Evolutionary conservation across 2,329 filamentous ascomycete species (phyloP).

Genomic region (Thyridium curvatum): DNA sequence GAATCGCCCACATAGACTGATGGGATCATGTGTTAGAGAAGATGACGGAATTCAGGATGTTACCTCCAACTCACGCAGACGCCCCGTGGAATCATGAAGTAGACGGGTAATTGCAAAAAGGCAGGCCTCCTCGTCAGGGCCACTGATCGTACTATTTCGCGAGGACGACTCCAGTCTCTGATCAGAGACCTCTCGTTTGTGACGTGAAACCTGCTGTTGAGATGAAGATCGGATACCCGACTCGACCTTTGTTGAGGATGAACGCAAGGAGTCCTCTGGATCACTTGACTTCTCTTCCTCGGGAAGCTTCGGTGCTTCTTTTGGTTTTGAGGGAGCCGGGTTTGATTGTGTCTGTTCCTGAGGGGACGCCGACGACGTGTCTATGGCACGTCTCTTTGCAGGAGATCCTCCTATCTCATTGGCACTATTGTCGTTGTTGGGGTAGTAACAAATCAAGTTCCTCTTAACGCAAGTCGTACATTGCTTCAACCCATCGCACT

Average conservation of each 20-base stretch:
- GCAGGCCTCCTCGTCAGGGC: slow-evolving; percentile 48
- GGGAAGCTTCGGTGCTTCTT: too few species aligned
- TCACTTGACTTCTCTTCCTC: too few species aligned
- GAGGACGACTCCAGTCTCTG: slow-evolving; percentile 24
- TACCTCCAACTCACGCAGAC: slow-evolving; percentile 40
- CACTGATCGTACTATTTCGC: slow-evolving; percentile 32
- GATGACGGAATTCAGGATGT: too few species aligned
- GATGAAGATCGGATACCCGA: too few species aligned
- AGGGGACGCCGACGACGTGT: slow-evolving; percentile 14
- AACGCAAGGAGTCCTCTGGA: too few species aligned
- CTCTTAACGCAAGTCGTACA: slow-evolving; percentile 54
- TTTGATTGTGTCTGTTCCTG: neutral
- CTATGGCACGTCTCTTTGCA: slow-evolving; percentile 27
- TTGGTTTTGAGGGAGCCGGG: too few species aligned
- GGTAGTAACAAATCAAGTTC: slow-evolving; percentile 36
- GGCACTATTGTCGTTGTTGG: slow-evolving; percentile 21
- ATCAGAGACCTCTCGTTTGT: slow-evolving; percentile 13
- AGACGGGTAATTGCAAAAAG: slow-evolving; percentile 49
- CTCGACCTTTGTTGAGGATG: too few species aligned
- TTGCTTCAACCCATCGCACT: slow-evolving; percentile 54
- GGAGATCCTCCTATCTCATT: slow-evolving; percentile 25
- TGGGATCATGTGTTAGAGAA: slow-evolving; percentile 8
- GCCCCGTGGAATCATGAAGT: slow-evolving; percentile 52
- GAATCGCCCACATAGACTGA: slow-evolving; percentile 58
- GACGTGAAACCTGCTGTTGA: neutral